These are phyloP conservation scores for Turnera subulata DNA, from an alignment of 345 rosid genomes.

Conservation along the genomic window DNA sequence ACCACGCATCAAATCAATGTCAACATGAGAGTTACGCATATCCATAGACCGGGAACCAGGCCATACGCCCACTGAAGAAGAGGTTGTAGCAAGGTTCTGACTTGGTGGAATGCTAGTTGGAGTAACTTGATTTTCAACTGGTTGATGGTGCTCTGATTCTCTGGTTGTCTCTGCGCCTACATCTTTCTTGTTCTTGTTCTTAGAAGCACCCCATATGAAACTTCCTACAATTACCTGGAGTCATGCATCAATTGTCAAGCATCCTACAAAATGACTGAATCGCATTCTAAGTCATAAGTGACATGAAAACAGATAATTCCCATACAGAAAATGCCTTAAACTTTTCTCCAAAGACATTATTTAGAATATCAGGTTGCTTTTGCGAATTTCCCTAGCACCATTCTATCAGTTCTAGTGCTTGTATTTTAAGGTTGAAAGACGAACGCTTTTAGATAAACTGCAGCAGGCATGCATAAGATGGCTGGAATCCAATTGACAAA, in stretches of 20 bases:
- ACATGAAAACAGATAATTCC: too few relatives aligned
- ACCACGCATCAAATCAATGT: conserved; percentile 92
- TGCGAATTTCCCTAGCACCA: too few relatives aligned
- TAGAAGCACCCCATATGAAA: conserved; percentile 77
- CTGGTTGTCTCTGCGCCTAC: conserved; percentile 45
- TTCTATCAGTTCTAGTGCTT: too few relatives aligned
- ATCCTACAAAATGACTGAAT: too few relatives aligned
- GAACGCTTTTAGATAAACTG: too few relatives aligned
- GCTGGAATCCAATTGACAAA: too few relatives aligned
- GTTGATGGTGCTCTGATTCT: conserved; percentile 40
- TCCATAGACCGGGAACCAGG: conserved; percentile 66
- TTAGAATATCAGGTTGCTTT: too few relatives aligned
- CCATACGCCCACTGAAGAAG: conserved; percentile 63
- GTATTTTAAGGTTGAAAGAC: too few relatives aligned
- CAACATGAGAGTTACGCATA: conserved; percentile 59
- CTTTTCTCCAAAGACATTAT: too few relatives aligned
- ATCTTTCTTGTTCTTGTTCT: conserved; percentile 62
- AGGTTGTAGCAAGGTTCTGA: conserved; percentile 58
- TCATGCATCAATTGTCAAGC: conserved; percentile 1
- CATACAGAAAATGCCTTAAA: too few relatives aligned
- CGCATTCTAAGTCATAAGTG: too few relatives aligned
- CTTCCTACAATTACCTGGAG: conserved; percentile 89
- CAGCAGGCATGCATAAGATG: too few relatives aligned
- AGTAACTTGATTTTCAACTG: conserved; percentile 35
- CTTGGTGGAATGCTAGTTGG: conserved; percentile 37